Base-by-base conservation (phyloP, 1,284 basidiomycete species). In the Meripilus lineatus region DNA sequence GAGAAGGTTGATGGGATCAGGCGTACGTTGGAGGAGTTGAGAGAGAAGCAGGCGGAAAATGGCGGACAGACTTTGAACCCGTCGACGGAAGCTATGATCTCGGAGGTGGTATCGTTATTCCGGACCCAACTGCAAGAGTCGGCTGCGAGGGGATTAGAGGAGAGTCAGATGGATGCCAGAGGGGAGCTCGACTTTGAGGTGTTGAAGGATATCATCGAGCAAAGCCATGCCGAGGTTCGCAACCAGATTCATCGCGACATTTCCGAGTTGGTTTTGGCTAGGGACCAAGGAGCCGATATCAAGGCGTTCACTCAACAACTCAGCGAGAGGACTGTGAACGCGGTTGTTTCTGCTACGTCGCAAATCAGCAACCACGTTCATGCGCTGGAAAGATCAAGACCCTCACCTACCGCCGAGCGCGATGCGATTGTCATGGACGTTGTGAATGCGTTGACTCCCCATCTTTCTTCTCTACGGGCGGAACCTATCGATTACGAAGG, bases 121-220 rank as follows among this genome's bases (percentile, higher is more conserved):
- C 71, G 80, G 3, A 66, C 74, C 10, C 83, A 86, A 50, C 64
- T 88, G 8, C 76, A 77, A 43, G 79, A 82, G 23, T 77, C 78
- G 3, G 78, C 79, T 1, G 65, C 69, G 5, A 68, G 71, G 25
- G 70, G 73, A 15, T 55, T 81, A 47, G 80, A 84, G n/a, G 80
- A 84, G 39, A 77, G 73, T 48, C 76, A 76, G 53, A 67, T 76
- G 65, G 83, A 88, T 57, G 84, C 81, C 22, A 75, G 77, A 18
- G 84, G 83, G 22, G 86, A 89, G 51, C 64, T 88, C 21, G 86
- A 89, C 63, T 78, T 88, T 54, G 81, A 87, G 58, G 65, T 87
- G 48, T 73, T 90, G 55, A 82, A 75, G 56, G 80, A 79, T 49
- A 69, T 81, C 24, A 69, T 90, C 25, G 77, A 86, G 52, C 74